Percentiles rank a stretch among this genome's conserved stretches.
Conservation (phyloP, 2,329 filamentous ascomycete species). For the Cladophialophora chaetospira region DNA sequence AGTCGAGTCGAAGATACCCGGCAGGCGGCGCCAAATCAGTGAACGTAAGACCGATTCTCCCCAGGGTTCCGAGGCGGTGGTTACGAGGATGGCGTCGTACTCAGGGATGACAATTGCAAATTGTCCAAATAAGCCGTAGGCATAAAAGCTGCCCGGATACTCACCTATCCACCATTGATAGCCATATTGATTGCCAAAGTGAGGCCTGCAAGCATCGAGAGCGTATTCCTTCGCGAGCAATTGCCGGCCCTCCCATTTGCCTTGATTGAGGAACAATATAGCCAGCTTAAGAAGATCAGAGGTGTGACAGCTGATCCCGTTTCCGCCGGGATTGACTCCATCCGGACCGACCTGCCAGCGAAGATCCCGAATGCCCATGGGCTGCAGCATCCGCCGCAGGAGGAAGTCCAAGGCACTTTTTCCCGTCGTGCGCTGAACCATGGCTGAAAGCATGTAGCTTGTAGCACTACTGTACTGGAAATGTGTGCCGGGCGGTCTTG, state of each 20-base stretch:
- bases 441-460: slow-evolving; percentile 2
- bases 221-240: background rate
- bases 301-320: slow-evolving; percentile 1
- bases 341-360: slow-evolving; percentile 3
- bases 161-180: slow-evolving; percentile 4
- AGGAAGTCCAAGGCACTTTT: background rate
- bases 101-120: slow-evolving; percentile 77
- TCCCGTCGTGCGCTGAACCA: background rate
- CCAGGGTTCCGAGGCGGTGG: background rate
- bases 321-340: slow-evolving; percentile 1
- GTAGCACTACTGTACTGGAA: slow-evolving; percentile 3
- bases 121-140: slow-evolving; percentile 4
- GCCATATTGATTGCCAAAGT: slow-evolving; percentile 1
- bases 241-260: slow-evolving; percentile 1
- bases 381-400: background rate
- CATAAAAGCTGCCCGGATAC: background rate
- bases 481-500: background rate
- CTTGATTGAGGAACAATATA: background rate
- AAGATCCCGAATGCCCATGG: background rate
- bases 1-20: background rate
- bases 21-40: background rate
- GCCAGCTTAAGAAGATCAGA: slow-evolving; percentile 1
- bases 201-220: background rate
- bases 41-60: background rate
- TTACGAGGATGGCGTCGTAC: slow-evolving; percentile 94